Percentiles rank a stretch among this genome's conserved stretches.
Conservation (phyloP, 2,329 filamentous ascomycete genomes). For the Dothidotthia symphoricarpi region DNA sequence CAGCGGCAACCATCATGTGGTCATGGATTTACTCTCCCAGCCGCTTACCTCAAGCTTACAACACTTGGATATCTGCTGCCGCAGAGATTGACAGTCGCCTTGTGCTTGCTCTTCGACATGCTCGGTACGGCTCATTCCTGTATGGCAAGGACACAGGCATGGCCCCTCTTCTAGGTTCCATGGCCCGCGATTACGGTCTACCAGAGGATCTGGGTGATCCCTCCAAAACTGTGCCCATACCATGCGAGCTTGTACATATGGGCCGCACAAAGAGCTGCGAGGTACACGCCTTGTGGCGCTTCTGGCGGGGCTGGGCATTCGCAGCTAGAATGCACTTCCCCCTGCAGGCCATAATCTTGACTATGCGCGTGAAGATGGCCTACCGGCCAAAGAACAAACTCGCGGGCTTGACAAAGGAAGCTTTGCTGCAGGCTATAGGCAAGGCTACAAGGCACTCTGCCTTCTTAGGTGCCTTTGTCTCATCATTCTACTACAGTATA, state of each 20-base stretch:
- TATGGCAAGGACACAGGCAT: conserved; percentile 75
- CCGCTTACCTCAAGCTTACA: conserved; percentile 70
- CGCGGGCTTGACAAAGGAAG: conserved; percentile 15
- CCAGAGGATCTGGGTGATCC: conserved; percentile 74
- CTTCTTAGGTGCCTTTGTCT: conserved; percentile 75
- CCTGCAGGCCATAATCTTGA: conserved; percentile 56
- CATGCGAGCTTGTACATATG: conserved; percentile 83
- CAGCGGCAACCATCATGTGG: conserved; percentile 80
- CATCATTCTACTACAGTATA: conserved; percentile 80
- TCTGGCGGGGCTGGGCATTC: conserved; percentile 68
- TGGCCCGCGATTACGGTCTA: conserved; percentile 70
- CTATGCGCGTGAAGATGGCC: conserved; percentile 10
- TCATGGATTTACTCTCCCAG: conserved; percentile 78
- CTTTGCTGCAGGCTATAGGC: conserved; percentile 52
- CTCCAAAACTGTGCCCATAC: conserved; percentile 65
- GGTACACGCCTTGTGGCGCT: conserved; percentile 66
- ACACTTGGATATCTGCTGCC: conserved; percentile 76
- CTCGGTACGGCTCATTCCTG: conserved; percentile 60
- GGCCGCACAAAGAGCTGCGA: conserved; percentile 72
- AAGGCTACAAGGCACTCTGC: conserved; percentile 69
- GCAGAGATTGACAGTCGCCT: conserved; percentile 74
- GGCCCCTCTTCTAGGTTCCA: conserved; percentile 63
- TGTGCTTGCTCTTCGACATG: conserved; percentile 69
- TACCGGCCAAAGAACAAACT: conserved; percentile 17
- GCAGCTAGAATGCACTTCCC: conserved; percentile 75